Evolutionary conservation across 495 filamentous ascomycete species (phyloP).

Genomic region (Penicillium lividum): DNA sequence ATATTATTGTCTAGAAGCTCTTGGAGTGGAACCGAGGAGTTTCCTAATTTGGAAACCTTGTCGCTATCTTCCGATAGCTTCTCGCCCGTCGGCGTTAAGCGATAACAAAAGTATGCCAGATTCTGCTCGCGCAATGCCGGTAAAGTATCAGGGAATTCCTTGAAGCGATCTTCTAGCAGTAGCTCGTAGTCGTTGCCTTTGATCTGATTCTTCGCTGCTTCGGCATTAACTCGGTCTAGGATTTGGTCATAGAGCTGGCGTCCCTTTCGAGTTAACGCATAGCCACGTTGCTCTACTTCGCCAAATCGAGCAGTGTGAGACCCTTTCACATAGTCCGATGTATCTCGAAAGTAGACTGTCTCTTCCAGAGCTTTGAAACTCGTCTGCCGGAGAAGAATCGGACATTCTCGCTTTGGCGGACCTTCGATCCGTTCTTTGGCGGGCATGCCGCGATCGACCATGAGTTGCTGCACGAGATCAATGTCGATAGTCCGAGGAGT

Average conservation of each 20-base stretch:
- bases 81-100: slow-evolving; percentile 14
- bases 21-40: slow-evolving; percentile 4
- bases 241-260: slow-evolving; percentile 41
- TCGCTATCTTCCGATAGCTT: slow-evolving; percentile 8
- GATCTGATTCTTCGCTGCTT: slow-evolving; percentile 9
- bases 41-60: not conserved
- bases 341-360: slow-evolving; percentile 32
- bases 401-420: slow-evolving; percentile 35
- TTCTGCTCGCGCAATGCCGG: slow-evolving; percentile 23
- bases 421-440: slow-evolving; percentile 46
- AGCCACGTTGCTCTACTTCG: slow-evolving; percentile 46
- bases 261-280: slow-evolving; percentile 40
- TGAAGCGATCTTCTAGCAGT: slow-evolving; percentile 28
- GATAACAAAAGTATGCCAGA: slow-evolving; percentile 38
- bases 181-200: slow-evolving; percentile 18
- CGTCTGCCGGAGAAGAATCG: slow-evolving; percentile 44
- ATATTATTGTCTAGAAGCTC: slow-evolving; percentile 25
- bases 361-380: slow-evolving; percentile 47
- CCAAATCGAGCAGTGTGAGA: slow-evolving; percentile 47
- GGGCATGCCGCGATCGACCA: slow-evolving; percentile 34
- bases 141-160: slow-evolving; percentile 35
- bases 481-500: slow-evolving; percentile 49
- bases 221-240: slow-evolving; percentile 28
- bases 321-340: slow-evolving; percentile 24
- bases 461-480: slow-evolving; percentile 35